A percentile compares a stretch with the other conserved stretches of the same genome.
These are phyloP conservation scores for Ascocoryne sarcoides DNA, from an alignment of 2,329 filamentous ascomycete species.

Conservation along the genomic window DNA sequence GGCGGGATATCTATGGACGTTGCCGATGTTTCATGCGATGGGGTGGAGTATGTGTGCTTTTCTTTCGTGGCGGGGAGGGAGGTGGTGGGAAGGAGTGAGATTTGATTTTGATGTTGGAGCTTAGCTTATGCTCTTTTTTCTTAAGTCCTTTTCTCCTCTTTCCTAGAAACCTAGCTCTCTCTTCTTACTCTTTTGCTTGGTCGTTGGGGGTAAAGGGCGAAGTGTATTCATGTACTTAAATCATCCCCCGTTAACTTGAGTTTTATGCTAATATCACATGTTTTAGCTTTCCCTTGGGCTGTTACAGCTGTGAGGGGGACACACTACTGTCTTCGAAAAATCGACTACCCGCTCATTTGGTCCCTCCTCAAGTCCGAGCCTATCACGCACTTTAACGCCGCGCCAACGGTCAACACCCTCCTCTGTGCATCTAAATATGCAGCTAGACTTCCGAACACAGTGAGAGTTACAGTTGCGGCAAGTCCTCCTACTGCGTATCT, in stretches of 20 bases:
- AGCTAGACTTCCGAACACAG: slow-evolving; percentile 55
- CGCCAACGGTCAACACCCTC: slow-evolving; percentile 91
- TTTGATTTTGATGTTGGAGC: too few relatives aligned
- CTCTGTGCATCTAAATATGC: slow-evolving; percentile 76
- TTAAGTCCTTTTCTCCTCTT: too few relatives aligned
- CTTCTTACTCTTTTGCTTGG: too few relatives aligned
- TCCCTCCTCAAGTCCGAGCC: slow-evolving; percentile 72
- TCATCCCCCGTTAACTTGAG: too few relatives aligned
- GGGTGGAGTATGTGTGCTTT: slow-evolving; percentile 31
- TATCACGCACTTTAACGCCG: slow-evolving; percentile 92
- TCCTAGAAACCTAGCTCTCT: too few relatives aligned
- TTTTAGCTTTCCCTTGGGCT: slow-evolving; percentile 76
- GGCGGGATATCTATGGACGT: slow-evolving; percentile 81
- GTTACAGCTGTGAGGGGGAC: slow-evolving; percentile 91
- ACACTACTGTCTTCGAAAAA: slow-evolving; percentile 87
- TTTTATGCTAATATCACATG: too few relatives aligned
- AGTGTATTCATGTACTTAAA: too few relatives aligned
- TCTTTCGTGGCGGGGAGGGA: too few relatives aligned
- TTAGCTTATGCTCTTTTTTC: too few relatives aligned
- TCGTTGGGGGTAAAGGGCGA: too few relatives aligned
- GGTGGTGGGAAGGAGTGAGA: too few relatives aligned
- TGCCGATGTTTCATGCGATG: slow-evolving; percentile 74
- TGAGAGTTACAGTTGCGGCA: slow-evolving; percentile 86
- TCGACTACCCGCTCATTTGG: slow-evolving; percentile 94
- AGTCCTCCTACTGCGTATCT: slow-evolving; percentile 83